Conservation (phyloP, 768 basidiomycete genomes). For the Boletus edulis region DNA sequence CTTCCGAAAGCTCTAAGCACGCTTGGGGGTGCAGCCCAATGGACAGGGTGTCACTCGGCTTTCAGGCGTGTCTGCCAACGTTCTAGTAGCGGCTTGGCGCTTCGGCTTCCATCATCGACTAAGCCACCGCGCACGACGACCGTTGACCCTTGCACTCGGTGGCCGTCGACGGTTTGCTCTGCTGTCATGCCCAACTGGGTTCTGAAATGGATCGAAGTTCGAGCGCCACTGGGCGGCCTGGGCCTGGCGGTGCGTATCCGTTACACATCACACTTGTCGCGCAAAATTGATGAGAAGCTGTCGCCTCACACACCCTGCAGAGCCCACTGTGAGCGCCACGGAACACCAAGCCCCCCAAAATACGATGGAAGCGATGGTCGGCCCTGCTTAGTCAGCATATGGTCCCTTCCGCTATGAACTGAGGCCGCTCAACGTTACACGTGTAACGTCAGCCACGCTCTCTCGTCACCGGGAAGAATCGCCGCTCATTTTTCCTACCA, state of each 20-base stretch:
- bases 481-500: background rate
- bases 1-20: background rate
- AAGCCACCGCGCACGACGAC: background rate
- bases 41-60: background rate
- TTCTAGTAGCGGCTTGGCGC: background rate
- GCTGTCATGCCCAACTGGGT: background rate
- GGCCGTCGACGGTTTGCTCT: background rate
- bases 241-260: background rate
- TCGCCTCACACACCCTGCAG: background rate
- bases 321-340: background rate
- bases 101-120: conserved; percentile 11
- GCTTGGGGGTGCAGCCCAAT: background rate
- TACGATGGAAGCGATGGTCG: conserved; percentile 5
- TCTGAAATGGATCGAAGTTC: conserved; percentile 8
- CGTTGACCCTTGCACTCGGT: background rate
- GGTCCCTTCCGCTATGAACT: background rate
- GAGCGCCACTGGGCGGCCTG: background rate
- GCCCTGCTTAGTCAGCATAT: conserved; percentile 10
- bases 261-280: background rate
- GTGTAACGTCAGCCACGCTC: conserved; percentile 24
- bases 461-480: background rate
- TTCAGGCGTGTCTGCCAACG: background rate
- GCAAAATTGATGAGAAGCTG: background rate
- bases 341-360: background rate
- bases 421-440: conserved; percentile 26